Evolutionary conservation across 148 eudicot genomes (phyloP).

Genomic region (Rhododendron molle): DNA sequence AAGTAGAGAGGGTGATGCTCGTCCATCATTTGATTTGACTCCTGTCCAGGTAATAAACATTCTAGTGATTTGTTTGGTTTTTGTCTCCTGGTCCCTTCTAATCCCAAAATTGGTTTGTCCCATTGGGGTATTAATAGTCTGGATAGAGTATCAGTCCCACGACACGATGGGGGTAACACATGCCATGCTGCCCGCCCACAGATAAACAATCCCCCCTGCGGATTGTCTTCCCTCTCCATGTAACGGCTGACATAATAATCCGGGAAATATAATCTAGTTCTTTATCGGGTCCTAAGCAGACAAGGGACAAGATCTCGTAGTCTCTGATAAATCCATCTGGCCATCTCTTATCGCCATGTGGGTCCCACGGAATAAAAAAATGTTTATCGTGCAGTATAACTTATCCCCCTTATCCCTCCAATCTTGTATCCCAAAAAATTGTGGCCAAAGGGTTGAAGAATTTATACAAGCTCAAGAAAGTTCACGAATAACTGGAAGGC

Average conservation of each 20-base stretch:
- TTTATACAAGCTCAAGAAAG: not conserved
- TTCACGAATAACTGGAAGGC: not conserved
- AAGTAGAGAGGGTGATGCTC: slow-evolving; percentile 83
- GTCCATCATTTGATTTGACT: slow-evolving; percentile 89
- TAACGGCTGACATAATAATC: not conserved
- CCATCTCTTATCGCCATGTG: not conserved
- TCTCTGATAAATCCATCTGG: not conserved
- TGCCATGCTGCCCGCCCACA: not conserved
- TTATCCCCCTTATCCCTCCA: not conserved
- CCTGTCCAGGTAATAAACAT: slow-evolving; percentile 62
- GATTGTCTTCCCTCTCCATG: not conserved
- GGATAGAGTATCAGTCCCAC: not conserved
- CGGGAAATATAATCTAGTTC: not conserved
- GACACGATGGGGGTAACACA: not conserved
- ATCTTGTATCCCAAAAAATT: not conserved
- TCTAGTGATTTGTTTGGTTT: not conserved
- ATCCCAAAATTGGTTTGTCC: not conserved
- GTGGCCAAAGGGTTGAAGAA: not conserved
- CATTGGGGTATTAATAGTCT: not conserved
- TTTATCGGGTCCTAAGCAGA: not conserved
- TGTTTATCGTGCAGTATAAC: not conserved
- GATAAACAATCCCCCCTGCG: not conserved
- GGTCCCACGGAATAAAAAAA: not conserved
- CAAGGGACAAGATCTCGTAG: not conserved
- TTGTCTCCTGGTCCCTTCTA: not conserved